Conservation (phyloP, 139 green algal species). For the Chlorella sp. region DNA sequence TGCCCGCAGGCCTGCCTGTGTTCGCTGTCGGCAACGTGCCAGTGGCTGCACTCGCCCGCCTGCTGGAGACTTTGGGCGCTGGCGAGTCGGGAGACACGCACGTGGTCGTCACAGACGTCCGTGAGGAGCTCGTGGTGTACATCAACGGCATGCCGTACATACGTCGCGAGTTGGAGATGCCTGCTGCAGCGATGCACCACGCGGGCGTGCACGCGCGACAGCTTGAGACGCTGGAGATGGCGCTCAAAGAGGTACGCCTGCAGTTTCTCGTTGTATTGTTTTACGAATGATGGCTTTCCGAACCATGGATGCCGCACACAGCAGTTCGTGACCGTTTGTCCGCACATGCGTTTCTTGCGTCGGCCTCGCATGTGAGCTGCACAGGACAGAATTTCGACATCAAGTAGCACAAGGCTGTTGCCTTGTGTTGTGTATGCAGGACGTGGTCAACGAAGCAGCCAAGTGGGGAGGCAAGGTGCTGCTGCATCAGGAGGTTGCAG, state of each 20-base stretch:
- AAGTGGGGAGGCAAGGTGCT: conserved; percentile 48
- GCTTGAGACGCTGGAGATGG: conserved; percentile 31
- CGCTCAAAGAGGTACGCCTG: background rate
- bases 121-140: conserved; percentile 81
- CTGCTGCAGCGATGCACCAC: conserved; percentile 75
- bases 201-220: conserved; percentile 68
- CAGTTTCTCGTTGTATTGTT: background rate
- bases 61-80: too few relatives aligned
- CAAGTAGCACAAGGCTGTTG: conserved; percentile 25
- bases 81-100: too few relatives aligned
- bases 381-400: background rate
- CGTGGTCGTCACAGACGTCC: too few relatives aligned
- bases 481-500: conserved; percentile 72
- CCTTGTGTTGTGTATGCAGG: conserved; percentile 29
- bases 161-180: conserved; percentile 81
- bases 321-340: too few relatives aligned
- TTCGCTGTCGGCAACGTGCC: too few relatives aligned
- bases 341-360: too few relatives aligned
- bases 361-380: background rate
- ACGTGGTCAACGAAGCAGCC: conserved; percentile 59
- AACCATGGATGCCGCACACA: too few relatives aligned
- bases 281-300: background rate
- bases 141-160: conserved; percentile 71
- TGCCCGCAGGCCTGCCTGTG: too few relatives aligned
- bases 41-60: too few relatives aligned